Base-by-base conservation (phyloP, 176 grass and related monocot genomes). In the Eragrostis nindensis region DNA sequence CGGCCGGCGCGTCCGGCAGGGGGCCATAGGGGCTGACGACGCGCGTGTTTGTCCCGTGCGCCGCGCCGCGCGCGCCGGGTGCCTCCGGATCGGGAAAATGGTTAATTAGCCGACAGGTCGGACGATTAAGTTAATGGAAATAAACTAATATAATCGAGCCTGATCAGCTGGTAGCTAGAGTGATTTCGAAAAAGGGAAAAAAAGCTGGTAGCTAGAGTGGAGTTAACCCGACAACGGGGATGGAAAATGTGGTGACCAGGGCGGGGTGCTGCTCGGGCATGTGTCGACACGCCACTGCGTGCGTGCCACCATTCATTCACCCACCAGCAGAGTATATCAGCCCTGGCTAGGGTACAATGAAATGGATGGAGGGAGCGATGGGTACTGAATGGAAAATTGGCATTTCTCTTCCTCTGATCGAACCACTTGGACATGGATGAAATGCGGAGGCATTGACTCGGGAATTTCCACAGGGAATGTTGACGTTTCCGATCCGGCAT, bases 1-100 rank as follows among this genome's bases (percentile, higher is more conserved):
- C 74, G 27, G 80, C 86, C 74, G 86, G 74, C 80, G 74, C 29
- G 27, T 8, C 79, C 80, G 86, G 80, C 86, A 68, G 79, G 2
- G 3, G 26, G 19, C 80, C 85, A 75, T 75, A 18, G 75, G 12
- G 47, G 65, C 38, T 86, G 65, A 86, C 83, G 79, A 86, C 18
- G 46, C 60, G 25, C 73, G 57, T 57, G 73, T 26, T 81, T 67
- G 57, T 80, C 65, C 76, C 62, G 61, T 45, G 47, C 47, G 57
- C 52, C 61, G 67, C 70, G 24, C 13, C 3, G 60, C n/a, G n/a
- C n/a, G n/a, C 2, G 11, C 84, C 27, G 63, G 17, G n/a, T 25
- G 13, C 25, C 36, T 44, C 21, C 21, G 15, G 15, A 10, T 30
- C 18, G 13, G 38, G 26, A 3, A 17, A 53, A 9, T 22, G 75